Evolutionary conservation across 345 rosid genomes (phyloP).

Genomic region (Syzygium oleosum): DNA sequence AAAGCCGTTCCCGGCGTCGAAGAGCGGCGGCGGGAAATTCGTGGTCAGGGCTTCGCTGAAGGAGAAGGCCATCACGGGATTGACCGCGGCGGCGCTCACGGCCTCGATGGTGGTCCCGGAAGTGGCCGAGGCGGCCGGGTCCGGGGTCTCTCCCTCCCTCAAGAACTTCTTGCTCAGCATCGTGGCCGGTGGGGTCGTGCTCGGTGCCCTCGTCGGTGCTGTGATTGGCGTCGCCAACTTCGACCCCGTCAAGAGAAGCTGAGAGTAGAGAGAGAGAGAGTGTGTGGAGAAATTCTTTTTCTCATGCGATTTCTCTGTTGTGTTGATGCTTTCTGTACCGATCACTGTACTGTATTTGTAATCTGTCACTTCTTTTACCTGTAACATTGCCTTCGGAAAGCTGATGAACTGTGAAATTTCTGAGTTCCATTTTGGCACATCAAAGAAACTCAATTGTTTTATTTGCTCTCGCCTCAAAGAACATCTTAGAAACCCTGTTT

Average conservation of each 20-base stretch:
- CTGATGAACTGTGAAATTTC: slow-evolving; percentile 5
- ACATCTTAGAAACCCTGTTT: not conserved
- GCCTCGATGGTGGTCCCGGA: slow-evolving; percentile 75
- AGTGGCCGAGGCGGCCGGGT: slow-evolving; percentile 71
- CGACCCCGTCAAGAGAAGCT: slow-evolving; percentile 72
- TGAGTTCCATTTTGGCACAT: not conserved
- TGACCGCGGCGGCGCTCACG: slow-evolving; percentile 68
- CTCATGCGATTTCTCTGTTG: not conserved
- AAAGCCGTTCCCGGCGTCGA: slow-evolving; percentile 18
- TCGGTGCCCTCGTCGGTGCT: slow-evolving; percentile 46
- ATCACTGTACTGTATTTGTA: not conserved
- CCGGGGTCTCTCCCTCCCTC: slow-evolving; percentile 68
- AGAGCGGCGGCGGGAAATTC: slow-evolving; percentile 17
- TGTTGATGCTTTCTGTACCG: not conserved
- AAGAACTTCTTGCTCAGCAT: slow-evolving; percentile 93
- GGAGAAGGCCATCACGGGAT: slow-evolving; percentile 68
- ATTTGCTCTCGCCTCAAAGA: not conserved
- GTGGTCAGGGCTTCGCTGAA: slow-evolving; percentile 50
- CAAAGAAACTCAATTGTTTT: not conserved
- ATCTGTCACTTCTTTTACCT: not conserved
- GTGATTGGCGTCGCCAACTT: slow-evolving; percentile 75
- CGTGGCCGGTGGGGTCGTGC: slow-evolving; percentile 66
- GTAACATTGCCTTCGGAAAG: not conserved
- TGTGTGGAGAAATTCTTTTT: not conserved
- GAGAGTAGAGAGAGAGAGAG: not conserved